Evolutionary conservation across 805 yeast species (phyloP).

Genomic region (Ogataea trehalophila): DNA sequence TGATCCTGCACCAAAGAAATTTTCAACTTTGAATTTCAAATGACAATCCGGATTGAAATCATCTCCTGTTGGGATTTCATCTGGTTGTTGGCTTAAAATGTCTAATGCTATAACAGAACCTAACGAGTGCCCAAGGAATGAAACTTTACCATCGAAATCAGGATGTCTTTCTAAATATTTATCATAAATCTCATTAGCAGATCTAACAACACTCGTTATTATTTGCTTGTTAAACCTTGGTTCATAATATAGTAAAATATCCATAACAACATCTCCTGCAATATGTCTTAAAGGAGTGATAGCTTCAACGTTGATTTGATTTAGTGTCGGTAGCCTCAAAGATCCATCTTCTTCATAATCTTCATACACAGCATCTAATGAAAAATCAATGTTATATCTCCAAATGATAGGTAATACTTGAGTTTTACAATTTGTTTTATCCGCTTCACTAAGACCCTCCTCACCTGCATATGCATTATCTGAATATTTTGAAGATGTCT

Average conservation of each 20-base stretch:
- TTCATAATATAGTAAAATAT: slow-evolving; percentile 75
- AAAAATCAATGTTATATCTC: slow-evolving; percentile 74
- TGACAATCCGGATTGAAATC: slow-evolving; percentile 31
- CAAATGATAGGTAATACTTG: slow-evolving; percentile 91
- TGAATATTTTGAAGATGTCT: slow-evolving; percentile 37
- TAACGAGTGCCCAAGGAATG: slow-evolving; percentile 84
- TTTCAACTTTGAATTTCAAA: slow-evolving; percentile 67
- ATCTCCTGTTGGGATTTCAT: slow-evolving; percentile 22
- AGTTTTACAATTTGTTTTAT: slow-evolving; percentile 46
- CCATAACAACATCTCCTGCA: slow-evolving; percentile 83
- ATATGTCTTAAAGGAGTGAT: slow-evolving; percentile 71
- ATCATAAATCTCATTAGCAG: slow-evolving; percentile 59
- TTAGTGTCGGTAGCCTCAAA: slow-evolving; percentile 52
- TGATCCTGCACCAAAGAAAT: slow-evolving; percentile 79
- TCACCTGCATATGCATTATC: slow-evolving; percentile 31
- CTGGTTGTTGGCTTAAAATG: slow-evolving; percentile 50
- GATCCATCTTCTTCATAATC: slow-evolving; percentile 35
- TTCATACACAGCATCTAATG: slow-evolving; percentile 38
- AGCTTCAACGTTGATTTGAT: slow-evolving; percentile 73
- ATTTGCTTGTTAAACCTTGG: slow-evolving; percentile 61
- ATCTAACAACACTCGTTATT: slow-evolving; percentile 51
- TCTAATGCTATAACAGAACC: slow-evolving; percentile 87
- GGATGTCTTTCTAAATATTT: slow-evolving; percentile 63
- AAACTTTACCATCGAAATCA: slow-evolving; percentile 71
- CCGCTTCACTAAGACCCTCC: slow-evolving; percentile 19